Base-by-base conservation (phyloP, 1,139 yeast species). In the Yamadazyma friedrichii region DNA sequence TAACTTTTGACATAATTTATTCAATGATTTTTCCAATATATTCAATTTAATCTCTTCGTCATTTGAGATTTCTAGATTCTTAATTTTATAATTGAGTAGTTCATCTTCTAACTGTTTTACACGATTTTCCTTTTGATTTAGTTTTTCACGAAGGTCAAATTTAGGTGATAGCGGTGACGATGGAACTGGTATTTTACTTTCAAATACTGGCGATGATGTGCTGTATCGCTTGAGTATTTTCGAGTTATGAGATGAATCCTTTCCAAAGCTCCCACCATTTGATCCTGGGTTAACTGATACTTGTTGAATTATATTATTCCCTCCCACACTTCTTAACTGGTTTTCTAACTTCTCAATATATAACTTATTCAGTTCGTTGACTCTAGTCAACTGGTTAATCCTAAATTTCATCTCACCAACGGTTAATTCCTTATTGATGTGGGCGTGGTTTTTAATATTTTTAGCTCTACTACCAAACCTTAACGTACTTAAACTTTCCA, bases 401-500 rank as follows among this genome's bases (percentile, higher is more conserved):
- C 74, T 70, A 36, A 67, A 67, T 44, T 81, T 66, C 40, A 84
- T 64, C 46, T 80, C 83, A 15, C 67, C 59, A 2, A 80, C 65
- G 48, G 88, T 80, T 35, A 85, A 64, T 49, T 85, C 94, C 5
- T 83, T 74, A 54, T 87, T 87, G 33, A 84, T 71, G 56, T 78
- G 82, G 4, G 88, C 86, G 44, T 69, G 73, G 56, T 86, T 87
- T 56, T 77, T 74, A 47, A 89, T 84, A 36, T 67, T 69, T 61
- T 85, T 87, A 9, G 95, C 94, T 36, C 95, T 67, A 2, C 81
- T 73, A 3, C 96, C 96, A 61, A 89, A 88, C 40, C 95, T 63
- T 42, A 89, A 64, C 0, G 95, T 84, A 5, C 93, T 82, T 11
- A 88, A 49, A 0, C 96, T 87, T 56, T 88, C 96, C 15, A 65